Evolutionary conservation across 2,329 filamentous ascomycete species (phyloP).

Genomic region (Fusarium sp.): DNA sequence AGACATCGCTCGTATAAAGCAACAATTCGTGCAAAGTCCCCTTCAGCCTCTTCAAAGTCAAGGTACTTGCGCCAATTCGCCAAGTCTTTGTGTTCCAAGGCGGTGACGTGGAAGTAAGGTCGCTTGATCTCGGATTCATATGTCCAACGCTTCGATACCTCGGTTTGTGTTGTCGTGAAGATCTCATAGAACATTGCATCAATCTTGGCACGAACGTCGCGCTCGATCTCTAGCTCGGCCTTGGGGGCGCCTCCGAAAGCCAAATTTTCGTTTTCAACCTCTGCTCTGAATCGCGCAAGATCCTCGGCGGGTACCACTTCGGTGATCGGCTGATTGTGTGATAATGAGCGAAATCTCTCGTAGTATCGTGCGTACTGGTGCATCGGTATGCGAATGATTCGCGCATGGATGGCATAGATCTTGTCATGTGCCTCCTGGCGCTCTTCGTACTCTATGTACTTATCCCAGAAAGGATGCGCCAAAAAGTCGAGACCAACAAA

Average conservation of each 20-base stretch:
- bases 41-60: slow-evolving; percentile 92
- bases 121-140: slow-evolving; percentile 96
- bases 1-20: slow-evolving; percentile 95
- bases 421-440: slow-evolving; percentile 84
- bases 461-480: slow-evolving; percentile 97
- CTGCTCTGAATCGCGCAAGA: slow-evolving; percentile 74
- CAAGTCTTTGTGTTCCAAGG: slow-evolving; percentile 86
- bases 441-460: slow-evolving; percentile 97
- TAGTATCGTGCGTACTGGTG: slow-evolving; percentile 97
- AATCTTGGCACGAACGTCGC: slow-evolving; percentile 82
- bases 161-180: slow-evolving; percentile 83
- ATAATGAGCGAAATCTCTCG: slow-evolving; percentile 84
- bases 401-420: slow-evolving; percentile 84
- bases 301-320: slow-evolving; percentile 78
- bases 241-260: slow-evolving; percentile 65
- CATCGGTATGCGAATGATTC: slow-evolving; percentile 90
- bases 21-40: slow-evolving; percentile 76
- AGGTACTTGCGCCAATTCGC: slow-evolving; percentile 95
- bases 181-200: slow-evolving; percentile 83
- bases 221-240: slow-evolving; percentile 82
- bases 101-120: slow-evolving; percentile 95
- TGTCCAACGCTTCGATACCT: slow-evolving; percentile 93
- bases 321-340: slow-evolving; percentile 75
- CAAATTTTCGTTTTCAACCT: slow-evolving; percentile 74
- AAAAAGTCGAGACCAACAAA: slow-evolving; percentile 93